Base-by-base conservation (phyloP, 441 rosid genomes). In the Gossypium davidsonii region DNA sequence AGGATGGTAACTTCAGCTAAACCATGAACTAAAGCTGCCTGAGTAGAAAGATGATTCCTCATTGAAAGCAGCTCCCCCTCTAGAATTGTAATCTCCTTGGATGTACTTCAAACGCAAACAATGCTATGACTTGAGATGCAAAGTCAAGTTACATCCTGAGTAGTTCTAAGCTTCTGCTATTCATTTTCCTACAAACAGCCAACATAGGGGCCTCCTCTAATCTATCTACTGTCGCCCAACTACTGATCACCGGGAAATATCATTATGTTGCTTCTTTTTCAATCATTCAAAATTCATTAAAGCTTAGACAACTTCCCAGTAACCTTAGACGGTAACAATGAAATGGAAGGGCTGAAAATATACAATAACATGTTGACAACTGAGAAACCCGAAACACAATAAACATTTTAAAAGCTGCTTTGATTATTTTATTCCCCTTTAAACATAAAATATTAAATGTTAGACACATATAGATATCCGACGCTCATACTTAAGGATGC, bases 21-120 rank as follows among this genome's bases (percentile, higher is more conserved):
- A 62, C 89, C 85, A 10, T 94, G 99, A 70, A 94, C 90, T n/a
- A 94, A 81, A 81, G 90, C 88, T 63, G 92, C 86, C 79, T 92
- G 90, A 75, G 88, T 89, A 7, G 97, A 91, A 26, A 94, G 79
- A 74, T 84, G 89, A 77, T 88, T 92, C 81, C 96, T 86, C 84
- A 94, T 84, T 5, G 97, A 88, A 55, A 89, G 85, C 28, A 92
- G 97, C 75, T 92, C 93, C 63, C 94, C 99, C 78, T 92, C 98
- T 57, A 91, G 88, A 75, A 89, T 85, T 51, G 95, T 80, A 71
- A 94, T 94, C 88, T 94, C 99, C 80, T 86, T 92, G 5, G 98
- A 94, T 74, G 97, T 91, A 57, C 99, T 94, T 82, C 71, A 70
- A 52, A 51, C 23, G 71, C 23, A 25, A n/a, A 72, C 12, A 12